phyloP scores from a whole-genome alignment of 176 grass and related monocot genomes.

The Zizania latifolia region DNA sequence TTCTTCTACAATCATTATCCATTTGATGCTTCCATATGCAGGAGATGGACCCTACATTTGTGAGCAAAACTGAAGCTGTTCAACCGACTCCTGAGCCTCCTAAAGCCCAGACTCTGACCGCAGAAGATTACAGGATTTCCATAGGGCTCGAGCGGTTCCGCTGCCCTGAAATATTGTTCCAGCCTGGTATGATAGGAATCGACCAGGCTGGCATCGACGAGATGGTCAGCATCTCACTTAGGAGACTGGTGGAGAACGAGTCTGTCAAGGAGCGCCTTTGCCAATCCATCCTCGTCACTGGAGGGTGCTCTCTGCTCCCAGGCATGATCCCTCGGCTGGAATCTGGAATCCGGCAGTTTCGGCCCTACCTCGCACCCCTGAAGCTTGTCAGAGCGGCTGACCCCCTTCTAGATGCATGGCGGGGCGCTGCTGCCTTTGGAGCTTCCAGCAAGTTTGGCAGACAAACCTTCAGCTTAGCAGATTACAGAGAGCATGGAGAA shows the following conservation, averaged over 20 bases:
- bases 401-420: constrained; percentile 78
- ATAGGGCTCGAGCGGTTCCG: constrained; percentile 74
- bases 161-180: constrained; percentile 81
- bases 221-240: constrained; percentile 69
- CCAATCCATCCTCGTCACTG: constrained; percentile 71
- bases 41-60: constrained; percentile 88
- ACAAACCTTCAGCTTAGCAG: constrained; percentile 68
- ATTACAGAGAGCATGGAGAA: constrained; percentile 88
- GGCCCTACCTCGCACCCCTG: constrained; percentile 68
- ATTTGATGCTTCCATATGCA: constrained; percentile 20
- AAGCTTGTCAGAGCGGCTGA: constrained; percentile 60
- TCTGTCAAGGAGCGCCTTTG: constrained; percentile 64
- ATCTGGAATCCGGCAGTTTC: constrained; percentile 51
- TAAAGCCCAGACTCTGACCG: constrained; percentile 43
- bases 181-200: constrained; percentile 76
- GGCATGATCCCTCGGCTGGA: constrained; percentile 78
- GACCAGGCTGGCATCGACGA: constrained; percentile 86
- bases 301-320: constrained; percentile 73
- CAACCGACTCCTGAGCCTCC: constrained; percentile 46
- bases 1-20: background rate
- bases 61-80: constrained; percentile 43
- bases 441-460: constrained; percentile 48
- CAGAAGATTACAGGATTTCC: constrained; percentile 70
- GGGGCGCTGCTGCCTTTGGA: constrained; percentile 62
- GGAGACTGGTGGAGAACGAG: constrained; percentile 52